Evolutionary conservation across 1,284 basidiomycete species (phyloP), one percentile per base, ranked within the genome.

Genomic region (Volvariella surrecta): DNA sequence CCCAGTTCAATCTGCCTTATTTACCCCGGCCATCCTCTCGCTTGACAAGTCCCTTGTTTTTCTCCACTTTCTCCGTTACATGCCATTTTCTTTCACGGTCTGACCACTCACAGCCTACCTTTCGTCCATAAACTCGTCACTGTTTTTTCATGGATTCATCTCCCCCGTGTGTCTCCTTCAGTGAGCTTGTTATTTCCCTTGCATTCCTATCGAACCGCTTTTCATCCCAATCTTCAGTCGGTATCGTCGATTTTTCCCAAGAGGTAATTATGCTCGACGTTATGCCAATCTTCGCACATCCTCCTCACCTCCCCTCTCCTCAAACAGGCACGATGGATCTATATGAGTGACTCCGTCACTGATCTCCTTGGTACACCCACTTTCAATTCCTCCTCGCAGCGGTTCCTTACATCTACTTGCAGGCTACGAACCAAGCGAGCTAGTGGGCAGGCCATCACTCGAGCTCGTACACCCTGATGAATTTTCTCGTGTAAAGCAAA

Each of bases 391-490:
- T 40, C 19, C 24, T n/a, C 34, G 3, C 38, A 40, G 24, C 6
- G 24, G 11, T 6, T 22, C 21, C 43, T 40, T 20, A 42, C 20
- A 32, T 22, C 43, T 40, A 21, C 19, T 45, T 42, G 34, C 50
- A 87, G 84, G 83, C 40, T 87, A 71, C 52, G 82, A 86, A 49
- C 76, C 80, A 2, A 62, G 68, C 44, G 85, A 88, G 52, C 67
- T 86, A 47, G 67, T 83, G 43, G 79, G 79, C 1, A 68, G 64
- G 16, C 72, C 81, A 1, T 80, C 79, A 2, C 66, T 84, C 28
- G 74, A 82, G 45, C 76, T 87, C 47, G 80, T 84, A 17, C 82
- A 88, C 55, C 82, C 82, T 3, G 83, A 87, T 32, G 84, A 88
- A 55, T 78, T 78, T 49, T 58, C 70, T 13, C 69, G 73, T 24